Evolutionary conservation across 2,329 filamentous ascomycete genomes (phyloP).

Genomic region (Claviceps pazoutovae): DNA sequence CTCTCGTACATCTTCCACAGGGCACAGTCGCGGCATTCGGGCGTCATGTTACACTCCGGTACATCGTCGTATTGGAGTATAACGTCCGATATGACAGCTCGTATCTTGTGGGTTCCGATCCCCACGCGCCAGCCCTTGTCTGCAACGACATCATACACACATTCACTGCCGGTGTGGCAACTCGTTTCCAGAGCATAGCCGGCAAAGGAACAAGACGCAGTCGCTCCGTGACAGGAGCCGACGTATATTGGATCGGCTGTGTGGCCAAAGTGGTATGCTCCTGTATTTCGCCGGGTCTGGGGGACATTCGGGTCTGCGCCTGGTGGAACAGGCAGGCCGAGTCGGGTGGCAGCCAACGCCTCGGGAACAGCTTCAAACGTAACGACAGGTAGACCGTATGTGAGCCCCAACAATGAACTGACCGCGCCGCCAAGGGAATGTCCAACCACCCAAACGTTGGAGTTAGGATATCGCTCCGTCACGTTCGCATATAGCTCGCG

Average conservation of each 20-base stretch:
- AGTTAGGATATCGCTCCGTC: conserved; percentile 70
- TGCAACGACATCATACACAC: conserved; percentile 80
- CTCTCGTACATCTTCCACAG: conserved; percentile 93
- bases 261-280: conserved; percentile 82
- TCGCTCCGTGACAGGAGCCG: conserved; percentile 82
- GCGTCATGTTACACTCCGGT: conserved; percentile 60
- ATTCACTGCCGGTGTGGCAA: conserved; percentile 83
- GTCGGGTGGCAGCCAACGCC: conserved; percentile 67
- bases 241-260: conserved; percentile 93
- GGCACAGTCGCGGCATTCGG: conserved; percentile 76
- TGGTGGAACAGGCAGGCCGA: conserved; percentile 77
- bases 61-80: conserved; percentile 71
- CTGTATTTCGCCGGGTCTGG: conserved; percentile 59
- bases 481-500: conserved; percentile 87
- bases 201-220: conserved; percentile 76
- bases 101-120: conserved; percentile 82
- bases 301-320: conserved; percentile 57
- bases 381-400: conserved; percentile 79
- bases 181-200: conserved; percentile 87
- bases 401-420: conserved; percentile 75
- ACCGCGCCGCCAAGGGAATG: conserved; percentile 89
- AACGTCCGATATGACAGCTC: conserved; percentile 75
- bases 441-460: conserved; percentile 79
- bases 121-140: conserved; percentile 89
- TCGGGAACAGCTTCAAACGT: conserved; percentile 92